Evolutionary conservation across 202 grass and related monocot species (phyloP).

Genomic region (Panicum hallii): DNA sequence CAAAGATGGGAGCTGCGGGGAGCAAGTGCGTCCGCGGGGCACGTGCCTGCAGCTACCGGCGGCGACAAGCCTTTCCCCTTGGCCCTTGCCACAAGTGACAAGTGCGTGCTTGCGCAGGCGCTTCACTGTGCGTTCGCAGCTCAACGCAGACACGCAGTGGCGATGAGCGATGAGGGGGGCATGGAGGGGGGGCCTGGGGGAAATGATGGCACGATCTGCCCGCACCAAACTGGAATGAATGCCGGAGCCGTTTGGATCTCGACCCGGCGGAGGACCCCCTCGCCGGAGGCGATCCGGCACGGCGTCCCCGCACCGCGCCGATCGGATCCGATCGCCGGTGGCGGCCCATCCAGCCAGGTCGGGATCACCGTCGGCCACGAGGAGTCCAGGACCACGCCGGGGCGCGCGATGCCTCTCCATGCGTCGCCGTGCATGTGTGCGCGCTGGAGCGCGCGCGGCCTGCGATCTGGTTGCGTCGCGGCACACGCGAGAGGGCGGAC

Average conservation of each 20-base stretch:
- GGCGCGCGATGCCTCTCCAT: too few relatives aligned
- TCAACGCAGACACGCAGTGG: neutral
- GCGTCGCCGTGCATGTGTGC: too few relatives aligned
- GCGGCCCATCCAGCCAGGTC: neutral
- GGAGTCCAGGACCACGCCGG: neutral
- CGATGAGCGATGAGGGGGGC: neutral
- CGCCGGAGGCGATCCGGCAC: neutral
- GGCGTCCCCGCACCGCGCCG: neutral
- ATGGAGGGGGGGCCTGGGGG: neutral
- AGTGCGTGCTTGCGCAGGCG: neutral
- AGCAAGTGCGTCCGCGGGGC: neutral
- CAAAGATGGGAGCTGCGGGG: neutral
- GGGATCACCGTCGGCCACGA: neutral
- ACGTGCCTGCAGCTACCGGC: conserved; percentile 35
- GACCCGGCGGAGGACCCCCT: neutral
- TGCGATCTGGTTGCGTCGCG: neutral
- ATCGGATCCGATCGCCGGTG: neutral
- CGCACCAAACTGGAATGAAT: conserved; percentile 34
- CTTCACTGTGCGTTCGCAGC: neutral
- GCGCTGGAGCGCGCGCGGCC: neutral
- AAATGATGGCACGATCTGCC: conserved; percentile 42
- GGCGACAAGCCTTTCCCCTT: conserved; percentile 33
- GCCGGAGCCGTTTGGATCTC: conserved; percentile 11
- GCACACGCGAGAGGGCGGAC: neutral
- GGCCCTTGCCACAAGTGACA: neutral